phyloP scores from a whole-genome alignment of 805 yeast genomes.

The Ogataea zsoltii region DNA sequence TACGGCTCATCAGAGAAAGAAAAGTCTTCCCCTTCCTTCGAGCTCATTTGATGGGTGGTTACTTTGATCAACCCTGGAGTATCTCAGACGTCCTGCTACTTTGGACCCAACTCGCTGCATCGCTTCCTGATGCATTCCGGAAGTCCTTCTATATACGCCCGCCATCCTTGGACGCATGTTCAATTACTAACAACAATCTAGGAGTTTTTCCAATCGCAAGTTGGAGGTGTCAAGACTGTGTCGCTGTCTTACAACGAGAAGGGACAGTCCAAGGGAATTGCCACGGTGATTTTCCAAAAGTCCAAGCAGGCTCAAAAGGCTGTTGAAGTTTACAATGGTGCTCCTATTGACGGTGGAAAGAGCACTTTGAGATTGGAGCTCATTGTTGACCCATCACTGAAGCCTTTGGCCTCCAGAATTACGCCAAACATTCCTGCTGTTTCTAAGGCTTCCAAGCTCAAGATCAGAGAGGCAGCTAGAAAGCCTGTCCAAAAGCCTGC shows the following conservation, averaged over 20 bases:
- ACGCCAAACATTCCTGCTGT: slow-evolving; percentile 41
- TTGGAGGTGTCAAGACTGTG: slow-evolving; percentile 80
- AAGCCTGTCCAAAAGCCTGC: slow-evolving; percentile 21
- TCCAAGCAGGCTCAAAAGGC: slow-evolving; percentile 74
- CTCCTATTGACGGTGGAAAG: slow-evolving; percentile 89
- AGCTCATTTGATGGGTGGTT: too few species aligned
- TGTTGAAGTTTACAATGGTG: slow-evolving; percentile 82
- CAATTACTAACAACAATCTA: slow-evolving; percentile 36
- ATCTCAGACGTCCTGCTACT: too few species aligned
- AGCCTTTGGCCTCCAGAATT: slow-evolving; percentile 75
- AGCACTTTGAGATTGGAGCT: slow-evolving; percentile 75
- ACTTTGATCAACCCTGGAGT: too few species aligned
- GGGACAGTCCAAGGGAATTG: slow-evolving; percentile 91
- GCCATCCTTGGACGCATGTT: slow-evolving; percentile 1
- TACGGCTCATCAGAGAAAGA: too few species aligned
- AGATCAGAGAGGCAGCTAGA: slow-evolving; percentile 6
- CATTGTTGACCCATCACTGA: slow-evolving; percentile 79
- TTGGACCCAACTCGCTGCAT: too few species aligned
- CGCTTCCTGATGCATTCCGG: not conserved
- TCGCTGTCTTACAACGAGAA: slow-evolving; percentile 77
- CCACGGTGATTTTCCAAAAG: slow-evolving; percentile 76
- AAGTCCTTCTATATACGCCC: slow-evolving; percentile 9
- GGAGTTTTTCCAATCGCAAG: slow-evolving; percentile 86
- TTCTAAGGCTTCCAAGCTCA: slow-evolving; percentile 7
- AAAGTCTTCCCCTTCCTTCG: too few species aligned